Evolutionary conservation across 345 rosid genomes (phyloP).

Genomic region (Carallia brachiata): DNA sequence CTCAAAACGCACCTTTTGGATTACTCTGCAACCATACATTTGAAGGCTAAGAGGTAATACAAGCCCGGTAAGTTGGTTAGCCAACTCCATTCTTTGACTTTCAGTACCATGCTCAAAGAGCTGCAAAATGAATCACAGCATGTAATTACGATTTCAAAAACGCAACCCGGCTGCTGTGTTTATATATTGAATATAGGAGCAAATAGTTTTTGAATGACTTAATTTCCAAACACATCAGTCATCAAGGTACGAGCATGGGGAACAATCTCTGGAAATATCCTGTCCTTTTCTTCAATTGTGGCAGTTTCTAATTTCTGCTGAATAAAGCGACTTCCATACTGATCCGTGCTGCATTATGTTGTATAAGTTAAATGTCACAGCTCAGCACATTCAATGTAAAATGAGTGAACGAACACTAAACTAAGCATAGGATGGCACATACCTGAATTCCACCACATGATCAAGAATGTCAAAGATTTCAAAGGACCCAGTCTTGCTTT

Average conservation of each 20-base stretch:
- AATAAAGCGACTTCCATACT: constrained; percentile 93
- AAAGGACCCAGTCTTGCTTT: constrained; percentile 65
- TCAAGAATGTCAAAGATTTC: constrained; percentile 71
- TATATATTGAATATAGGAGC: constrained; percentile 8
- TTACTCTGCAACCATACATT: constrained; percentile 99
- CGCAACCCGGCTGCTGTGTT: neutral
- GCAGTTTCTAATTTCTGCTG: constrained; percentile 95
- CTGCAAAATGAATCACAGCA: constrained; percentile 46
- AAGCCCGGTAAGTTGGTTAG: constrained; percentile 73
- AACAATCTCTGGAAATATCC: constrained; percentile 74
- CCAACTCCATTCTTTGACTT: constrained; percentile 76
- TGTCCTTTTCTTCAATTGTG: constrained; percentile 67
- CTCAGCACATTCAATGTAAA: constrained; percentile 7
- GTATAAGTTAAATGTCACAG: constrained; percentile 10
- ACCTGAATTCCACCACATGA: constrained; percentile 95
- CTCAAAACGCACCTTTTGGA: constrained; percentile 69
- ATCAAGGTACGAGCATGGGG: constrained; percentile 80
- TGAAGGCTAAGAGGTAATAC: constrained; percentile 87
- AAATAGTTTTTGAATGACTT: constrained; percentile 85
- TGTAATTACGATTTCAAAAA: constrained; percentile 14
- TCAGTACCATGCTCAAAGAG: constrained; percentile 87
- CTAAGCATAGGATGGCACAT: constrained; percentile 4
- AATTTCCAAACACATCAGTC: constrained; percentile 99
- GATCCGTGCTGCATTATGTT: constrained; percentile 72
- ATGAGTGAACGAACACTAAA: constrained; percentile 16